Conservation (phyloP, 106 monocot species). For the Platanthera guangdongensis region DNA sequence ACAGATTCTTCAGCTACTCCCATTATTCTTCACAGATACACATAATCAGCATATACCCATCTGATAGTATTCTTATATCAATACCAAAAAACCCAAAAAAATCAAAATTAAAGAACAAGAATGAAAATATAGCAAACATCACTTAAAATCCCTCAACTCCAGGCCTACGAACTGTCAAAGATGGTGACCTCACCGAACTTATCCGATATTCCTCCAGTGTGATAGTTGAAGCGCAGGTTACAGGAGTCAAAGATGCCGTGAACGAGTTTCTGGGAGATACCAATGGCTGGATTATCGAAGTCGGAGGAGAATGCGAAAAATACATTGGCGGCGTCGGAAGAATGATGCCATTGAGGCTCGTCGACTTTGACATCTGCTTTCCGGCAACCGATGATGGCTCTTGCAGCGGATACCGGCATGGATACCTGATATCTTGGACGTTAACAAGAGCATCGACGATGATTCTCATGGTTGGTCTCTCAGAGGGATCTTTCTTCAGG, state of each 20-base stretch:
- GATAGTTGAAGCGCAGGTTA: slow-evolving; percentile 49
- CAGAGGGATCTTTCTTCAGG: slow-evolving; percentile 38
- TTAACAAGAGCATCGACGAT: slow-evolving; percentile 34
- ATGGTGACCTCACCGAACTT: slow-evolving; percentile 14
- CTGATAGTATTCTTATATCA: slow-evolving; percentile 3
- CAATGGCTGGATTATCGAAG: slow-evolving; percentile 16
- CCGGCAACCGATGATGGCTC: slow-evolving; percentile 29
- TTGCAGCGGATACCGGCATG: slow-evolving; percentile 33
- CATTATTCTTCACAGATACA: not conserved
- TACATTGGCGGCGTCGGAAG: slow-evolving; percentile 10
- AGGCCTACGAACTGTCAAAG: slow-evolving; percentile 22
- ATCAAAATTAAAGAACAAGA: slow-evolving; percentile 7
- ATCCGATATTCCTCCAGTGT: slow-evolving; percentile 32
- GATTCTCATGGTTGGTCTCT: slow-evolving; percentile 45
- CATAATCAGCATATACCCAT: not conserved
- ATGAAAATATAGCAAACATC: slow-evolving; percentile 16
- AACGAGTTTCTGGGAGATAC: slow-evolving; percentile 39
- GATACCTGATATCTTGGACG: slow-evolving; percentile 41
- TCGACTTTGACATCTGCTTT: slow-evolving; percentile 40
- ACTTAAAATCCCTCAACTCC: slow-evolving; percentile 68
- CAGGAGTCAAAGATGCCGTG: slow-evolving; percentile 26
- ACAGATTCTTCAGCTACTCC: not conserved
- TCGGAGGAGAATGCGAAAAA: slow-evolving; percentile 26
- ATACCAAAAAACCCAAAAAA: slow-evolving; percentile 13
- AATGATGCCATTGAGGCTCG: slow-evolving; percentile 34